These are phyloP conservation scores for Colletotrichum sidae DNA, from an alignment of 2,329 filamentous ascomycete species.

Conservation along the genomic window DNA sequence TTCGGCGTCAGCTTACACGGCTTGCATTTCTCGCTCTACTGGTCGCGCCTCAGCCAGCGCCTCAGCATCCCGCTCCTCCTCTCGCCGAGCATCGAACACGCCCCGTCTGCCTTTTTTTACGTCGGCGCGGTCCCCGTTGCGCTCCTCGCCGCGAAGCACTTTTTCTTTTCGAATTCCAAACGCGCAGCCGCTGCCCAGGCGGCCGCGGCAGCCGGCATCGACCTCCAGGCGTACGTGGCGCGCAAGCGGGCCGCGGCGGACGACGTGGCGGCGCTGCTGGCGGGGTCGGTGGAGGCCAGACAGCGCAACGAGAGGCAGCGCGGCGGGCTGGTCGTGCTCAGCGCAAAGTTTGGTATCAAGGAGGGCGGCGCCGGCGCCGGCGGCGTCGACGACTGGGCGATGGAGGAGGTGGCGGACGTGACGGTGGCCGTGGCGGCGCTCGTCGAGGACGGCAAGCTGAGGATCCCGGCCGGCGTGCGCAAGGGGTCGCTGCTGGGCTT, in stretches of 20 bases:
- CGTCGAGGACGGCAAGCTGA: conserved; percentile 51
- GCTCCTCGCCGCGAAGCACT: conserved; percentile 52
- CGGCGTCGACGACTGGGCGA: conserved; percentile 41
- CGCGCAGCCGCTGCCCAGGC: neutral
- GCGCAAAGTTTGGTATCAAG: conserved; percentile 60
- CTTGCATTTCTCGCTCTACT: conserved; percentile 59
- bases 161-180: conserved; percentile 39
- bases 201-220: conserved; percentile 3
- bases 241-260: conserved; percentile 57
- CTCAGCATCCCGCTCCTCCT: conserved; percentile 58
- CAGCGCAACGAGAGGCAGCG: conserved; percentile 50
- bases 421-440: conserved; percentile 61
- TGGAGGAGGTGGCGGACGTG: conserved; percentile 61
- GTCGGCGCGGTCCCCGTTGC: conserved; percentile 53
- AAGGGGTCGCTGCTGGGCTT: conserved; percentile 61
- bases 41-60: conserved; percentile 58
- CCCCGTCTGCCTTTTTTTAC: conserved; percentile 51
- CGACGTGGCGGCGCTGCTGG: conserved; percentile 56
- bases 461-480: conserved; percentile 53
- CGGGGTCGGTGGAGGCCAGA: conserved; percentile 51
- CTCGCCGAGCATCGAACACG: conserved; percentile 44
- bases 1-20: conserved; percentile 54
- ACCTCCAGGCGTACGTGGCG: conserved; percentile 43
- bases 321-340: conserved; percentile 59
- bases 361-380: conserved; percentile 26